Base-by-base conservation (phyloP, 208 protist genomes). In the Crithidia mellificae region DNA sequence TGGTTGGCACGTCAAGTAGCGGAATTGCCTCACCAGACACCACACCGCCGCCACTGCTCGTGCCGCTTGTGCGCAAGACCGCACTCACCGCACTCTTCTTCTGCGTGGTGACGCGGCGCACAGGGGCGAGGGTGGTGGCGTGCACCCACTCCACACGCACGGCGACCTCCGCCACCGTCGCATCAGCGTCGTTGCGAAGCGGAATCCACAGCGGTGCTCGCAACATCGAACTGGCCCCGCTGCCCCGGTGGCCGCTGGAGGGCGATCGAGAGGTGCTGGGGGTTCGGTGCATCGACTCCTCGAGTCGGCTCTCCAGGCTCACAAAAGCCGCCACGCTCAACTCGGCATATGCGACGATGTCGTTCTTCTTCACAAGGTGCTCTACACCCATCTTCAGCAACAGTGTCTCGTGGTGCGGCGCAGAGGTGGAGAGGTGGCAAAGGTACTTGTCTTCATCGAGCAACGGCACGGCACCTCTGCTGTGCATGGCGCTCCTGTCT, bases 281-380 rank as follows among this genome's bases (percentile, higher is more conserved):
- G n/a, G 11, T 12, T 22, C 30, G 43, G 24, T 58, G 53, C 55
- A 62, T 47, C 38, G 55, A 65, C 32, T 53, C 59, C 43, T 50
- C 59, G n/a, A 65, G 32, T 15, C 59, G 59, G 19, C 59, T 65
- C 15, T 59, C 50, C 11, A 59, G 52, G n/a, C 63, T 58, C 0
- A 68, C 63, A 30, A 58, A 68, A 24, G 50, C 59, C 14, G 51
- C 73, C 1, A 68, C 15, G 24, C 54, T 72, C 20, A 78, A 7
- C 53, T 72, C 54, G 1, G 73, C 58, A 30, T 24, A 51, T 15
- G 63, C 72, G 29, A 71, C 61, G 15, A 71, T 63, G 22, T 61
- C 58, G 58, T 63, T 77, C 20, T 56, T 44, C n/a, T 43, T 17
- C 41, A 77, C 49, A 12, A 61, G 32, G 29, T 67, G 54, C 24